phyloP scores from a whole-genome alignment of 352 stramenopile species.

The Phytophthora pseudosyringae region DNA sequence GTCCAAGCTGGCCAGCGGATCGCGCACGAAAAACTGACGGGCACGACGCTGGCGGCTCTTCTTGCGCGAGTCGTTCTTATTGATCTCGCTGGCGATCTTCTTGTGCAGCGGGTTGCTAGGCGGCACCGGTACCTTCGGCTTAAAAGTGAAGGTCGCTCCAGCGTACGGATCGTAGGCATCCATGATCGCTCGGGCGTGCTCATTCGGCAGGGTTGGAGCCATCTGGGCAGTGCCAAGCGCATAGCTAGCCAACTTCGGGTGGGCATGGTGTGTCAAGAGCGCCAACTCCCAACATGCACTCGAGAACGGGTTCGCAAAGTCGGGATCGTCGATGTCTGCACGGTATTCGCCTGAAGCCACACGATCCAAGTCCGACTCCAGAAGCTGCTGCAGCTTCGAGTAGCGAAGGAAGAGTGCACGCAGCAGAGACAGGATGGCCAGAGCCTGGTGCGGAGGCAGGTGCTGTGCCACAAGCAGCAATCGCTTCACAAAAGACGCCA shows the following conservation, averaged over 20 bases:
- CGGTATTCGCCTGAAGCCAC: slow-evolving; percentile 94
- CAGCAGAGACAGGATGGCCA: slow-evolving; percentile 90
- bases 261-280: slow-evolving; percentile 85
- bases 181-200: slow-evolving; percentile 69
- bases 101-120: slow-evolving; percentile 71
- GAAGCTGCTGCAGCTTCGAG: slow-evolving; percentile 92
- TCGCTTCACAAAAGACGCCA: slow-evolving; percentile 96
- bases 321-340: slow-evolving; percentile 92
- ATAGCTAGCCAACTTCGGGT: slow-evolving; percentile 83
- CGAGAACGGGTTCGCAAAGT: slow-evolving; percentile 96
- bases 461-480: slow-evolving; percentile 91
- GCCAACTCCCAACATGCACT: slow-evolving; percentile 94
- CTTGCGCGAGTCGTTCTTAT: slow-evolving; percentile 58
- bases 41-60: slow-evolving; percentile 53
- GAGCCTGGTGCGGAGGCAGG: slow-evolving; percentile 77
- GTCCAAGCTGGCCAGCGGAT: slow-evolving; percentile 52
- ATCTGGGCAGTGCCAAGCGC: slow-evolving; percentile 69
- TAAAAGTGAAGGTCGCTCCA: slow-evolving; percentile 59
- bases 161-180: slow-evolving; percentile 61
- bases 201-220: slow-evolving; percentile 65
- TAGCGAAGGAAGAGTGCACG: slow-evolving; percentile 93
- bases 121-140: slow-evolving; percentile 67
- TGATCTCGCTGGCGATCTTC: slow-evolving; percentile 69
- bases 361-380: slow-evolving; percentile 96
- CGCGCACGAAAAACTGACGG: slow-evolving; percentile 77